A percentile compares a stretch with the other conserved stretches of the same genome.
phyloP scores from a whole-genome alignment of 441 rosid species.

The Pelargonium myrrhifolium region DNA sequence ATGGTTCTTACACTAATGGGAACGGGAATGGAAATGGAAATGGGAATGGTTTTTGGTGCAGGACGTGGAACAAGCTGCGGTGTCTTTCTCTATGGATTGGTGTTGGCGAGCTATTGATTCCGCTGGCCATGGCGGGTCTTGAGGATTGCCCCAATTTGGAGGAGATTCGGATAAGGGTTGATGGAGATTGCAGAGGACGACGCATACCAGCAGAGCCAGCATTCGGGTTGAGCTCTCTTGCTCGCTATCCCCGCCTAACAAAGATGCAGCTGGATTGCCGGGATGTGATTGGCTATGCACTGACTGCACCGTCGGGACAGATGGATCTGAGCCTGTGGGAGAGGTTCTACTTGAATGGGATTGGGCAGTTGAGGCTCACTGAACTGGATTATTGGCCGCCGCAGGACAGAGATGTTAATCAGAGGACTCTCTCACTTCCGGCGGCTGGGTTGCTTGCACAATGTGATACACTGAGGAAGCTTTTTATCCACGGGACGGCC shows the following conservation, averaged over 20 bases:
- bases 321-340: constrained; percentile 93
- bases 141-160: constrained; percentile 68
- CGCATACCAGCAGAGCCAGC: constrained; percentile 44
- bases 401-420: constrained; percentile 81
- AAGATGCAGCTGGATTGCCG: constrained; percentile 79
- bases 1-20: not conserved
- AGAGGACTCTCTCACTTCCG: constrained; percentile 68
- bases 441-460: constrained; percentile 59
- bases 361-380: constrained; percentile 43
- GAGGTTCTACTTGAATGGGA: constrained; percentile 70
- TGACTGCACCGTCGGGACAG: constrained; percentile 77
- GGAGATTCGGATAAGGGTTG: constrained; percentile 66
- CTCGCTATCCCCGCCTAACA: constrained; percentile 48
- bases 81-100: constrained; percentile 70
- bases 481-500: constrained; percentile 85
- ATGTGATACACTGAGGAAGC: constrained; percentile 56
- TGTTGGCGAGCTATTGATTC: constrained; percentile 57
- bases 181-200: constrained; percentile 71
- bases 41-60: constrained; percentile 34
- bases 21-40: constrained; percentile 7
- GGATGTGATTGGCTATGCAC: constrained; percentile 58
- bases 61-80: constrained; percentile 62
- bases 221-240: constrained; percentile 64
- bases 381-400: constrained; percentile 95
- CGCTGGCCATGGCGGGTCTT: constrained; percentile 50